Conservation (phyloP, 371 early-diverging fungal genomes). For the Parasitella parasitica region DNA sequence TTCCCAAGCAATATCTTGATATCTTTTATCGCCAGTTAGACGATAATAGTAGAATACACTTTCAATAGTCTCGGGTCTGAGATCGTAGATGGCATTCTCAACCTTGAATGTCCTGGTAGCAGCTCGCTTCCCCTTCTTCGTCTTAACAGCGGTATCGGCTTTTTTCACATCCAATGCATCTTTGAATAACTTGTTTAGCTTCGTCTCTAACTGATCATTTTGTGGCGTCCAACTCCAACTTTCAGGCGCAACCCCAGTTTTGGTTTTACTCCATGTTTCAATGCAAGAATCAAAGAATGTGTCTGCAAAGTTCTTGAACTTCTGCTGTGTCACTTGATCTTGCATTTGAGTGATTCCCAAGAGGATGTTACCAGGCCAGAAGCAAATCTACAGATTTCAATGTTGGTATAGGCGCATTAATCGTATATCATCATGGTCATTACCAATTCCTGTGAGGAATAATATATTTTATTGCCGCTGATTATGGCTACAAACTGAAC, state of each 20-base stretch:
- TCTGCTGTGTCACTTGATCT: conserved; percentile 1
- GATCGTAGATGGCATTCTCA: conserved; percentile 29
- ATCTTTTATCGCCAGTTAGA: conserved; percentile 63
- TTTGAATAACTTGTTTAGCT: not conserved
- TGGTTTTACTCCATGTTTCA: conserved; percentile 28
- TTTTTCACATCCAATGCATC: not conserved
- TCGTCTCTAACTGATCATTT: not conserved
- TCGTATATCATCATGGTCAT: not conserved
- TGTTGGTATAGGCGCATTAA: too few relatives aligned
- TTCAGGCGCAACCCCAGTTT: conserved; percentile 36
- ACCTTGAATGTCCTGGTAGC: conserved; percentile 10
- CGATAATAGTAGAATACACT: conserved; percentile 71
- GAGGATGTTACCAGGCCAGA: conserved; percentile 42
- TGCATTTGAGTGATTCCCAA: conserved; percentile 24
- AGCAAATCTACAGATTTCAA: conserved; percentile 37
- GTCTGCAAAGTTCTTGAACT: conserved; percentile 24
- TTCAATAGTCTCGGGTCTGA: conserved; percentile 77
- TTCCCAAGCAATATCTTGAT: conserved; percentile 64
- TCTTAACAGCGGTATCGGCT: not conserved
- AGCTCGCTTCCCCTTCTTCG: not conserved
- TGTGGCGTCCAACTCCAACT: conserved; percentile 33
- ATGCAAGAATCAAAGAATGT: conserved; percentile 30
- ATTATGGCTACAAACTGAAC: conserved; percentile 40
- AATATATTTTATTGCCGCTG: conserved; percentile 14
- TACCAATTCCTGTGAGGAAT: conserved; percentile 35